Evolutionary conservation across 2,329 filamentous ascomycete genomes (phyloP).

Genomic region (Talaromyces marneffei): DNA sequence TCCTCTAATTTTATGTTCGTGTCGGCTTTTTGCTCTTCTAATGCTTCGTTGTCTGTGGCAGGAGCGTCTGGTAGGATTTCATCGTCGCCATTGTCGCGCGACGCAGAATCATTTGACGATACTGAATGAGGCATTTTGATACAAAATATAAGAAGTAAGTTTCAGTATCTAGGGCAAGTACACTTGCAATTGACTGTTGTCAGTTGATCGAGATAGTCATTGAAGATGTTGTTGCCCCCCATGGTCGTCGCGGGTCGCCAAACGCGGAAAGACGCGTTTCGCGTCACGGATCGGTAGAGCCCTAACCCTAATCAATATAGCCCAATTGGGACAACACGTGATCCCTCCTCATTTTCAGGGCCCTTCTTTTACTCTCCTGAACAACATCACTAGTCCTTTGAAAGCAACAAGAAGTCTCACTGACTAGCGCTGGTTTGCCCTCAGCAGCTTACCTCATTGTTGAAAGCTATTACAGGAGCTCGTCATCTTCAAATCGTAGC

Average conservation of each 20-base stretch:
- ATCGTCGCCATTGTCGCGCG: conserved; percentile 31
- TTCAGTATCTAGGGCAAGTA: background rate
- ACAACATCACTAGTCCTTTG: background rate
- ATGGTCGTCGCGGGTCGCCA: conserved; percentile 8
- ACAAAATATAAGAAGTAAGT: background rate
- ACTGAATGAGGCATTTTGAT: conserved; percentile 36
- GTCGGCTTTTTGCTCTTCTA: conserved; percentile 18
- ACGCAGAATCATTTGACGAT: conserved; percentile 34
- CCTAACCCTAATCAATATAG: conserved; percentile 14
- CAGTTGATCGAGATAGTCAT: background rate
- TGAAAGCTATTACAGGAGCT: background rate
- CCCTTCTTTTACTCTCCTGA: background rate
- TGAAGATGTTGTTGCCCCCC: background rate
- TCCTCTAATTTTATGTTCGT: conserved; percentile 48
- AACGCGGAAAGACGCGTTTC: conserved; percentile 9
- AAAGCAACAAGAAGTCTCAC: background rate
- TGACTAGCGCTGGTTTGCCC: background rate
- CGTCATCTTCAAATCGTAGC: background rate
- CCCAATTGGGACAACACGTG: conserved; percentile 1
- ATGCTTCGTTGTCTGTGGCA: conserved; percentile 11
- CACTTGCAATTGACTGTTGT: background rate
- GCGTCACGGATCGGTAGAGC: background rate
- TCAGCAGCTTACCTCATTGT: background rate
- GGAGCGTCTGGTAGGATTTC: conserved; percentile 41
- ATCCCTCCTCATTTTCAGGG: background rate